Evolutionary conservation across 768 basidiomycete genomes (phyloP), one percentile per base, ranked within the genome.

Genomic region (Amanita inopinata): DNA sequence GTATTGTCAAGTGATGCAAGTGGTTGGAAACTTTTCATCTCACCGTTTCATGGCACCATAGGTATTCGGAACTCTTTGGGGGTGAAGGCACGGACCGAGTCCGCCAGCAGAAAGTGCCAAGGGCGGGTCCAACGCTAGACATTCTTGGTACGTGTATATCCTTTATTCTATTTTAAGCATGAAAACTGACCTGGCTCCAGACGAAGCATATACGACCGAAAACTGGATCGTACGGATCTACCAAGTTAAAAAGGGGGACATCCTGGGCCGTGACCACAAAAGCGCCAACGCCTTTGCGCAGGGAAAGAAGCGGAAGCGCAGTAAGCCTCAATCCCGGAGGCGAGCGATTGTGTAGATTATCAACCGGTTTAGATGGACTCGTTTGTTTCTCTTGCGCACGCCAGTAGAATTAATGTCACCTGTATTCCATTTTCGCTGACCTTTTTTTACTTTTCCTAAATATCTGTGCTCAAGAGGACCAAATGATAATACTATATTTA

Each of bases 161-260:
- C 38, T 40, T 38, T 4, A 14, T 33, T 27, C 11, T n/a, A 31
- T 28, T 48, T 19, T 20, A 18, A 15, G 20, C 32, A 12, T 45
- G 24, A 43, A 17, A 43, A 30, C 14, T 17, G 34, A 39, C 33
- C 23, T 38, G 40, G 28, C 32, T 51, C n/a, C 48, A 89, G 90
- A 99, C 49, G 96, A 99, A 62, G 96, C 94, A 5, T 99, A 93
- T 69, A 99, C 96, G 1, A 89, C 91, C 5, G 96, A 99, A 68
- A 99, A 99, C 63, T 99, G 96, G 96, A 94, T 99, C 51, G 94
- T 91, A 55, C 84, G 96, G 27, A 94, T 99, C 56, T 99, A 88
- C 56, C 71, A 88, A 55, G 96, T 98, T 33, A 92, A 88, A 65
- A 91, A 90, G 55, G 91, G 96, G 38, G 96, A 98, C 60, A 61